phyloP scores from a whole-genome alignment of 306 rosid genomes.

The Rubus parviflorus region DNA sequence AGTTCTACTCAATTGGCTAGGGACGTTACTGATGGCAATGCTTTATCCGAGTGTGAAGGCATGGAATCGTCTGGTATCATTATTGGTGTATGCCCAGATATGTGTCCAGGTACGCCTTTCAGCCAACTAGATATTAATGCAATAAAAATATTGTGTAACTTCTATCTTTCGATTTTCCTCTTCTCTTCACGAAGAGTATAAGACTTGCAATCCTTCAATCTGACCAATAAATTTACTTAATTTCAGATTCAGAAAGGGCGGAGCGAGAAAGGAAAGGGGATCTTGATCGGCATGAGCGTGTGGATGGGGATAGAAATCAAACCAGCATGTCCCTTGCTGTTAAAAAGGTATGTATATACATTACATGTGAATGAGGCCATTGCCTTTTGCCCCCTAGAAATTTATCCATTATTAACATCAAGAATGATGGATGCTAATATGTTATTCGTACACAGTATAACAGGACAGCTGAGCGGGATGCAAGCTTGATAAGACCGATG shows the following conservation, averaged over 20 bases:
- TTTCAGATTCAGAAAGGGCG: conserved; percentile 84
- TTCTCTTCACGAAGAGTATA: conserved; percentile 10
- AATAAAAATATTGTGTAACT: background rate
- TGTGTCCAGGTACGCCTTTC: conserved; percentile 88
- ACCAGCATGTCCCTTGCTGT: conserved; percentile 83
- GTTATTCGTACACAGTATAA: conserved; percentile 57
- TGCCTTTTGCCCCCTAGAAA: background rate
- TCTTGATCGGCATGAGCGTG: conserved; percentile 86
- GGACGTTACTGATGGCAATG: conserved; percentile 41
- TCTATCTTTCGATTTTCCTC: conserved; percentile 7
- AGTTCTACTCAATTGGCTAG: conserved; percentile 44
- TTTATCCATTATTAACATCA: conserved; percentile 23
- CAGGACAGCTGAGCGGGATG: conserved; percentile 99
- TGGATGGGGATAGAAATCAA: conserved; percentile 94
- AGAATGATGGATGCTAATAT: conserved; percentile 13
- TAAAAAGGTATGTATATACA: conserved; percentile 76
- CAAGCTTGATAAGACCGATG: conserved; percentile 90
- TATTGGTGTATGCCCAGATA: conserved; percentile 80
- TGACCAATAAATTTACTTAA: conserved; percentile 7
- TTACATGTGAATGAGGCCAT: background rate
- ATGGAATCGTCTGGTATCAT: conserved; percentile 55
- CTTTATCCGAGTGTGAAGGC: conserved; percentile 55
- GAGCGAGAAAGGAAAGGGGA: conserved; percentile 99
- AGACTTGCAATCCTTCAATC: background rate
- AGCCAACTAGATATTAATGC: conserved; percentile 1